phyloP scores from a whole-genome alignment of 805 yeast species.

The Maudiozyma serrabonitensis region DNA sequence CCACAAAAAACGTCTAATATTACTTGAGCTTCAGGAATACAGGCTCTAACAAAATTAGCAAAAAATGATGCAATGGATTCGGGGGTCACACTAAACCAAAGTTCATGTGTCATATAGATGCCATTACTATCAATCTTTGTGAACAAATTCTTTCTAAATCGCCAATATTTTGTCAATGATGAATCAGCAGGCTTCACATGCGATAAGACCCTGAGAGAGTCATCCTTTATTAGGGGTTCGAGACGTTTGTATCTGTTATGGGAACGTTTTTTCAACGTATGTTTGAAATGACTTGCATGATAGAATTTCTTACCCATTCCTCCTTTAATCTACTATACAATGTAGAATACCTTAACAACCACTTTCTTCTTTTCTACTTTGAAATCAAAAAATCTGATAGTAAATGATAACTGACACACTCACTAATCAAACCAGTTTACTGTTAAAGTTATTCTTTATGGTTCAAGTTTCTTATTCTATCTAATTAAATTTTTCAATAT shows the following conservation, averaged over 20 bases:
- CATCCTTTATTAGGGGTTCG: slow-evolving; percentile 6
- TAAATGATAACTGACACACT: background rate
- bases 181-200: slow-evolving; percentile 9
- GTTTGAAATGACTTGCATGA: slow-evolving; percentile 9
- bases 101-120: slow-evolving; percentile 54
- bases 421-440: too few species aligned
- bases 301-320: slow-evolving; percentile 9
- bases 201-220: slow-evolving; percentile 13
- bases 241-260: slow-evolving; percentile 8
- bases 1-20: slow-evolving; percentile 73
- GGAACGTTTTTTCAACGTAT: slow-evolving; percentile 6
- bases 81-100: slow-evolving; percentile 87
- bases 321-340: too few species aligned
- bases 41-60: slow-evolving; percentile 43
- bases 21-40: slow-evolving; percentile 39
- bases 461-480: background rate
- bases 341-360: background rate
- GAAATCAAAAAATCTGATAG: background rate
- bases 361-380: background rate
- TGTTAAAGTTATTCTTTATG: background rate
- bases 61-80: slow-evolving; percentile 57
- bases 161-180: slow-evolving; percentile 45
- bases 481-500: background rate
- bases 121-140: slow-evolving; percentile 52
- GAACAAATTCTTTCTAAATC: slow-evolving; percentile 50